Evolutionary conservation across 257 asterid species (phyloP).

Genomic region (Solanum phureja): DNA sequence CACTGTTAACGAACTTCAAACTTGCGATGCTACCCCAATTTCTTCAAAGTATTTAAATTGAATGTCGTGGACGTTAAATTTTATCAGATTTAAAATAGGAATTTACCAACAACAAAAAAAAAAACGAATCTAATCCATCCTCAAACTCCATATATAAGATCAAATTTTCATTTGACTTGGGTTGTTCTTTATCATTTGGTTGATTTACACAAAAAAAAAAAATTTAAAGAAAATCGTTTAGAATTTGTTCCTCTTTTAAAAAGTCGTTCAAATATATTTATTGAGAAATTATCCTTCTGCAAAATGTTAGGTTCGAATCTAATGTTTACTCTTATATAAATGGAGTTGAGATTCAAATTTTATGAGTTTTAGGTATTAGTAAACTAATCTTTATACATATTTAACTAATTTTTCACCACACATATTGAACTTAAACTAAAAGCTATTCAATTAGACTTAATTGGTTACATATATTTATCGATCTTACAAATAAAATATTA

Average conservation of each 20-base stretch:
- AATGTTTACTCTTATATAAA: not conserved
- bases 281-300: not conserved
- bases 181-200: not conserved
- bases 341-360: not conserved
- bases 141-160: not conserved
- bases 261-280: not conserved
- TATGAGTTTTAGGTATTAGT: not conserved
- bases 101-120: not conserved
- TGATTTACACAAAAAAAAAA: not conserved
- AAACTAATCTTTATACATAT: not conserved
- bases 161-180: too few species aligned
- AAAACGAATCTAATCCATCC: not conserved
- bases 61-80: not conserved
- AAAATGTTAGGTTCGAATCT: not conserved
- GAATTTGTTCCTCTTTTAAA: not conserved
- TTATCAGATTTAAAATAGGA: not conserved
- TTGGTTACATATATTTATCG: not conserved
- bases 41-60: not conserved
- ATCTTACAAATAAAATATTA: not conserved
- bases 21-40: not conserved
- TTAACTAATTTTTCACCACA: not conserved
- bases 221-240: too few species aligned
- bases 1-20: not conserved
- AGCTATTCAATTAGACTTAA: rapidly evolving
- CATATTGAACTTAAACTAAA: not conserved